A percentile compares a stretch with the other conserved stretches of the same genome.
Evolutionary conservation across 805 yeast genomes (phyloP).

Genomic region (Kuraishia floccosa): DNA sequence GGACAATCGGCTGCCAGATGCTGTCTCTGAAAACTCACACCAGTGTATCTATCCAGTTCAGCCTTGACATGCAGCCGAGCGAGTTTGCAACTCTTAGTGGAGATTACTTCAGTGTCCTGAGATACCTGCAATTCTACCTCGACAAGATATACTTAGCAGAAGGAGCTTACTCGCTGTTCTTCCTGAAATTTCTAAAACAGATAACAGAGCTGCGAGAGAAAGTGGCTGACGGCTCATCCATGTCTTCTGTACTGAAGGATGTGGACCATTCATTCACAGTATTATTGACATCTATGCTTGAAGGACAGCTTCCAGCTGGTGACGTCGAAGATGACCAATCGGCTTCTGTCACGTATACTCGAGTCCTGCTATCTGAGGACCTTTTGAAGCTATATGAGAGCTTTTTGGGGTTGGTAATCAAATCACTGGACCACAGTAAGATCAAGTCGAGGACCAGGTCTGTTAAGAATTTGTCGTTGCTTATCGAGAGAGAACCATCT

Average conservation of each 20-base stretch:
- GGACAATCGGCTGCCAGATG: slow-evolving; percentile 44
- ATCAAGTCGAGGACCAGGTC: slow-evolving; percentile 52
- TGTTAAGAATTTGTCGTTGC: slow-evolving; percentile 44
- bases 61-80: neutral
- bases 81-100: neutral
- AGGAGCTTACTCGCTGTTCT: slow-evolving; percentile 3
- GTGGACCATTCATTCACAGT: neutral
- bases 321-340: no score
- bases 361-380: slow-evolving; percentile 1
- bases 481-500: slow-evolving; percentile 40
- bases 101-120: neutral
- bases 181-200: slow-evolving; percentile 3
- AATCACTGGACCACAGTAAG: slow-evolving; percentile 34
- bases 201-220: neutral
- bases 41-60: neutral
- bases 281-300: neutral
- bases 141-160: neutral
- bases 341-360: neutral
- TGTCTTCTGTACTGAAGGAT: no score
- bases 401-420: slow-evolving; percentile 37
- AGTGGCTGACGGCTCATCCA: no score
- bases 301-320: neutral
- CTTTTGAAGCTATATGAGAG: slow-evolving; percentile 28
- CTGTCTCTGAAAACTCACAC: slow-evolving; percentile 17
- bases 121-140: neutral